Conservation (phyloP, 441 rosid genomes). For the Dalechampia spathulata region DNA sequence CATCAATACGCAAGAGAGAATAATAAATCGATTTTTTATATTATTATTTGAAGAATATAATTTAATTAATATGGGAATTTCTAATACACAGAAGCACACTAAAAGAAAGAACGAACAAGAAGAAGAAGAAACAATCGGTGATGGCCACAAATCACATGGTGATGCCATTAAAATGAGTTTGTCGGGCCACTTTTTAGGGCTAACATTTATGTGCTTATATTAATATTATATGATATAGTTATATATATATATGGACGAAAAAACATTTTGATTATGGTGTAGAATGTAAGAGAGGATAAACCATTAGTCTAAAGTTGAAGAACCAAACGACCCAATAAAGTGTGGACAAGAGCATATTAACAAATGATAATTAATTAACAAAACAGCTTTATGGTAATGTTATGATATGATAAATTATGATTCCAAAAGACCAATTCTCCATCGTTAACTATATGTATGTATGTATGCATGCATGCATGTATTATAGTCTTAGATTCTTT, state of each 20-base stretch:
- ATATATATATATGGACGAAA: slow-evolving; percentile 23
- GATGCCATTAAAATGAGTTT: slow-evolving; percentile 43
- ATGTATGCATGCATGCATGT: no score
- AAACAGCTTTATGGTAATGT: not conserved
- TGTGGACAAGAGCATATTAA: not conserved
- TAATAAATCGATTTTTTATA: not conserved
- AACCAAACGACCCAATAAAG: slow-evolving; percentile 29
- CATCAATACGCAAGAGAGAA: no score
- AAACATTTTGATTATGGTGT: slow-evolving; percentile 32
- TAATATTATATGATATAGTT: slow-evolving; percentile 19
- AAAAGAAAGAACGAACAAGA: no score
- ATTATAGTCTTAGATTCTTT: slow-evolving; percentile 22
- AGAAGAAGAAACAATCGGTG: slow-evolving; percentile 21
- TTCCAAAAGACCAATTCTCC: slow-evolving; percentile 17
- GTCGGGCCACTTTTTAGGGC: slow-evolving; percentile 52
- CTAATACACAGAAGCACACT: no score
- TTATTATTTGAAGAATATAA: not conserved
- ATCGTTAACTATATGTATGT: slow-evolving; percentile 11
- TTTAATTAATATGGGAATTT: no score
- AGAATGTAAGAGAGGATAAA: slow-evolving; percentile 30
- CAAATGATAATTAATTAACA: slow-evolving; percentile 3
- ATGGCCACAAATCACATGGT: slow-evolving; percentile 50
- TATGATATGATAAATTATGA: slow-evolving; percentile 16
- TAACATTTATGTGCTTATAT: slow-evolving; percentile 15
- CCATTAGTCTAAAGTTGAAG: slow-evolving; percentile 20